Base-by-base conservation (phyloP, 768 basidiomycete genomes). In the Crucibulum laeve region DNA sequence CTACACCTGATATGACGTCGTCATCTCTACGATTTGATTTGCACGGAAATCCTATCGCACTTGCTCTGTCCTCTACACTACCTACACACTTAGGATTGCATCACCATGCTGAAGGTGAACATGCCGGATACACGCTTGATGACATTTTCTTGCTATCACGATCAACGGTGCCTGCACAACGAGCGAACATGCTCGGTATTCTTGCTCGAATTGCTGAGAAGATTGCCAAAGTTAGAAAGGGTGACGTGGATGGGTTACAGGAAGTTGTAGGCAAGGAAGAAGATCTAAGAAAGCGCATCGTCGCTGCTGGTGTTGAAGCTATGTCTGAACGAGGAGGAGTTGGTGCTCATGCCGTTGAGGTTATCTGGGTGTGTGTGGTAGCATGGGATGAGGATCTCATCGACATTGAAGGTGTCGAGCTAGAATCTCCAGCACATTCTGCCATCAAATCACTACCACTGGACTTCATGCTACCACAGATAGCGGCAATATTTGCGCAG, bases 41-140 rank as follows among this genome's bases (percentile, higher is more conserved):
- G 1, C 70, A 75, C 1, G 92, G 91, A 5, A 69, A 63, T 7
- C 77, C 79, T 0, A 83, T 95, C n/a, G 70, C 87, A 1, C 46
- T 67, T 0, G 56, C 69, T 2, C 53, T 81, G 2, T 76, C 79
- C 2, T 59, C 70, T 0, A 70, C 69, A 1, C 69, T 95, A 2
- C 92, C 91, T 1, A 84, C 88, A 0, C 84, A 92, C 63, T 74
- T 91, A 4, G 93, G 93, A 3, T 69, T 95, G 3, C 92, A 97
- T 61, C 93, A 96, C 57, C 93, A 95, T 56, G 84, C 91, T 0
- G 82, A 89, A 43, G 77, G 84, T 1, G 64, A 70, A 24, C 79
- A 74, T 44, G 93, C 93, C 0, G 93, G 92, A 0, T 96, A 96
- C 62, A 93, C 90, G 0, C 67, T 95, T 1, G 83, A 90, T 34